Percentiles rank a stretch among this genome's conserved stretches.
Conservation (phyloP, 225 moss, liverwort and hornwort species). For the Pseudoscleropodium purum region DNA sequence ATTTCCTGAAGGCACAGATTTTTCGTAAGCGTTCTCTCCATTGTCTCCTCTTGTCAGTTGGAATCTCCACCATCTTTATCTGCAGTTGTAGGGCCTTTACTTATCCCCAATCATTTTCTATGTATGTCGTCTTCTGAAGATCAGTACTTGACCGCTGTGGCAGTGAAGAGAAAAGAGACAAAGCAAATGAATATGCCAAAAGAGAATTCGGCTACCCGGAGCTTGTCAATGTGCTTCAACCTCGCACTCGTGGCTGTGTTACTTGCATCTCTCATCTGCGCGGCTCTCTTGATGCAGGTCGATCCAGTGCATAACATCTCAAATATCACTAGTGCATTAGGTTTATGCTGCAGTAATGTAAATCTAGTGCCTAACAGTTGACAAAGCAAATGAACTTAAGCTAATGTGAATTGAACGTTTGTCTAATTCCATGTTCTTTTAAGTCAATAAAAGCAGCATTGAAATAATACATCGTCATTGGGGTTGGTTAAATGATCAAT, state of each 20-base stretch:
- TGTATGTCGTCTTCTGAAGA: neutral
- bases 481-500: neutral
- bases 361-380: neutral
- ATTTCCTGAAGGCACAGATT: constrained; percentile 99
- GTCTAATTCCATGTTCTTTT: neutral
- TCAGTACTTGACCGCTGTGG: neutral
- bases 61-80: neutral
- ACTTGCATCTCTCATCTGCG: constrained; percentile 66
- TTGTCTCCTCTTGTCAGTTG: neutral
- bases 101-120: neutral
- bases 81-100: neutral
- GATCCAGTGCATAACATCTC: neutral
- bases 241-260: constrained; percentile 82
- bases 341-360: neutral
- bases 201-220: constrained; percentile 53
- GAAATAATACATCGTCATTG: neutral
- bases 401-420: no score
- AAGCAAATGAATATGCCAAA: constrained; percentile 61
- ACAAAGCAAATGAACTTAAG: neutral
- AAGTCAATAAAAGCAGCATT: no score
- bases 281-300: constrained; percentile 72
- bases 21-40: constrained; percentile 45
- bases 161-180: constrained; percentile 76
- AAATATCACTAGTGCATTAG: neutral
- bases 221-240: constrained; percentile 79